Base-by-base conservation (phyloP, 2,329 filamentous ascomycete species). In the Beauveria bassiana region DNA sequence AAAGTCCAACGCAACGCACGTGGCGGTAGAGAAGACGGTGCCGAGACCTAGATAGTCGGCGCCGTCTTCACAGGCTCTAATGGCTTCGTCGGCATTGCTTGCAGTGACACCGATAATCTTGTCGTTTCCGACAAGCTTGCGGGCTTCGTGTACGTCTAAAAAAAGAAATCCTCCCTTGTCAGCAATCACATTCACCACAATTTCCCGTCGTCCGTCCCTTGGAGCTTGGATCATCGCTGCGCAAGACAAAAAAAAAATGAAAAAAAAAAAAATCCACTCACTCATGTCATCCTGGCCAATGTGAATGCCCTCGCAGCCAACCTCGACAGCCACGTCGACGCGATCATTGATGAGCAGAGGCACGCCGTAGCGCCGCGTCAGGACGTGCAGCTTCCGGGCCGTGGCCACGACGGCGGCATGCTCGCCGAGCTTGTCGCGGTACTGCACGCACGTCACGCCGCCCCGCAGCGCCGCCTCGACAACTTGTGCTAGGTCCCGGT, bases 251-350 rank as follows among this genome's bases (percentile, higher is more conserved):
- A 18, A n/a, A 46, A 20, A 28, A 51, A 60, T 20, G 20, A 38
- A 9, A 12, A 34, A 3, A 50, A 14, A 38, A 43, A 22, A 65
- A 50, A 50, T 22, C 20, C 22, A 9, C 73, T 81, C 66, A 73
- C 88, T 80, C 79, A 96, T 87, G 73, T 98, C 93, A 81, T 97
- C 93, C 77, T 98, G 93, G 7, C 95, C 95, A 55, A 98, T 84
- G 73, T 98, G 95, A 9, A 96, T 91, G 51, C 95, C 95, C 76
- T 97, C 93, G 62, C 90, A 95, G 14, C 86, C 90, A 49, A 93
- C 83, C 16, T 91, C 92, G 20, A 91, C 81, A 9, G 92, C 93
- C 28, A 98, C 90, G 71, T 96, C 93, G 6, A 97, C 84, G 14
- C 93, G 86, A 72, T 98, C 95, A 71, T 98, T 98, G 78, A 98